phyloP scores from a whole-genome alignment of 164 flowering plant genomes.

The Nelumbo lutea region DNA sequence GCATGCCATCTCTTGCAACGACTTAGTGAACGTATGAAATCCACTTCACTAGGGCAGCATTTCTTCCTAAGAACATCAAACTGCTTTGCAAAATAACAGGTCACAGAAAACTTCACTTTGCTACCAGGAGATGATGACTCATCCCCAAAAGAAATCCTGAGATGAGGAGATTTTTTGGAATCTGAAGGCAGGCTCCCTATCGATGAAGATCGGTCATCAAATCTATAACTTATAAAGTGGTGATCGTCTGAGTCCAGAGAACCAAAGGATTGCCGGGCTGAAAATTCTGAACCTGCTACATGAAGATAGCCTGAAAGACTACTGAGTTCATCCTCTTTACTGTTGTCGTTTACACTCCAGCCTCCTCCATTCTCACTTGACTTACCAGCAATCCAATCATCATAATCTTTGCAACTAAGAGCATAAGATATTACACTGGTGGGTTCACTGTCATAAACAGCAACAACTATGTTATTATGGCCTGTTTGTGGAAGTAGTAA shows the following conservation, averaged over 20 bases:
- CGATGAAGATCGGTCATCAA: constrained; percentile 52
- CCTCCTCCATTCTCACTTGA: constrained; percentile 31
- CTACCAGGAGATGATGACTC: constrained; percentile 45
- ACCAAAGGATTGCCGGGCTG: constrained; percentile 62
- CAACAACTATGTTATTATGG: constrained; percentile 49
- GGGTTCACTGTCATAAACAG: constrained; percentile 91
- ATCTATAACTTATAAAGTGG: constrained; percentile 50
- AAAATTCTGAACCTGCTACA: constrained; percentile 27
- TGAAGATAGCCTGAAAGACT: constrained; percentile 8
- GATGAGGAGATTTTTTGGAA: constrained; percentile 60
- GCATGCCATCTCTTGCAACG: constrained; percentile 79
- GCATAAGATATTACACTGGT: constrained; percentile 90
- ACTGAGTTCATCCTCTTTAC: constrained; percentile 23
- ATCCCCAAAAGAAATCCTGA: constrained; percentile 58
- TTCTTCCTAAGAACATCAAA: constrained; percentile 65
- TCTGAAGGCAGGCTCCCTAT: constrained; percentile 38
- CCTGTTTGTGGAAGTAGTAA: constrained; percentile 57
- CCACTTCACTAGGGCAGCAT: constrained; percentile 73
- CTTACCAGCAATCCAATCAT: constrained; percentile 55
- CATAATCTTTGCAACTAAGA: constrained; percentile 70
- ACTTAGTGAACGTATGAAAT: constrained; percentile 65
- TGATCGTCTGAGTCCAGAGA: constrained; percentile 56
- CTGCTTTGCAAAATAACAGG: constrained; percentile 72
- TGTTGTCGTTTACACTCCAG: constrained; percentile 23
- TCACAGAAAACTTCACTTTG: constrained; percentile 62